Conservation (phyloP, 108 stramenopile species). For the Asterionellopsis glacialis region DNA sequence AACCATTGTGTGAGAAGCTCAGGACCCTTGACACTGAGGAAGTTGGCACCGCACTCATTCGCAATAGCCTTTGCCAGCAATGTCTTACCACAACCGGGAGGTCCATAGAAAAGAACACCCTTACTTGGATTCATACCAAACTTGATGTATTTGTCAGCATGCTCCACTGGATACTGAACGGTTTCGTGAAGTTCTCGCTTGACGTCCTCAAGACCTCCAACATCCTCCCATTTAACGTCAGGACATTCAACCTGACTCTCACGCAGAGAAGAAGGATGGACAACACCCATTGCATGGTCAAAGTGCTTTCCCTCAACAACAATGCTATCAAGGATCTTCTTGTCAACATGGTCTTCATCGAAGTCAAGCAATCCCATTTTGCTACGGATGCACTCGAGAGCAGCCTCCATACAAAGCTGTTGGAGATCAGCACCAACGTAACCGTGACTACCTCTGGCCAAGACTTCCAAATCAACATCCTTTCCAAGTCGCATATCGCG, state of each 20-base stretch:
- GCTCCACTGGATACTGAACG: slow-evolving; percentile 97
- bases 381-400: slow-evolving; percentile 80
- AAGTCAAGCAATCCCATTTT: slow-evolving; percentile 87
- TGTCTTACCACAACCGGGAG: slow-evolving; percentile 93
- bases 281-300: slow-evolving; percentile 84
- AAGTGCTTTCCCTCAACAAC: slow-evolving; percentile 92
- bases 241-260: slow-evolving; percentile 93
- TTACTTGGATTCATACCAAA: slow-evolving; percentile 92
- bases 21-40: slow-evolving; percentile 96
- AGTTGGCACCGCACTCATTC: slow-evolving; percentile 97
- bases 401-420: slow-evolving; percentile 90
- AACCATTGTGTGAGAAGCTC: slow-evolving; percentile 97
- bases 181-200: slow-evolving; percentile 98
- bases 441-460: slow-evolving; percentile 86
- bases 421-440: slow-evolving; percentile 95
- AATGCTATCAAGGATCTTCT: slow-evolving; percentile 79
- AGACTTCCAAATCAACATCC: slow-evolving; percentile 84
- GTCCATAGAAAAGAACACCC: slow-evolving; percentile 95
- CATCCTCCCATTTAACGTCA: slow-evolving; percentile 97
- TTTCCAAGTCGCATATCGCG: slow-evolving; percentile 86
- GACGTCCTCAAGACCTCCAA: slow-evolving; percentile 98
- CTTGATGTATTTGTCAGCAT: slow-evolving; percentile 88
- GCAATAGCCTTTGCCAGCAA: slow-evolving; percentile 99
- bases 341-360: slow-evolving; percentile 78
- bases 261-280: slow-evolving; percentile 89